phyloP scores from a whole-genome alignment of 805 yeast species.

The Yamadazyma takamatsuzukensis region DNA sequence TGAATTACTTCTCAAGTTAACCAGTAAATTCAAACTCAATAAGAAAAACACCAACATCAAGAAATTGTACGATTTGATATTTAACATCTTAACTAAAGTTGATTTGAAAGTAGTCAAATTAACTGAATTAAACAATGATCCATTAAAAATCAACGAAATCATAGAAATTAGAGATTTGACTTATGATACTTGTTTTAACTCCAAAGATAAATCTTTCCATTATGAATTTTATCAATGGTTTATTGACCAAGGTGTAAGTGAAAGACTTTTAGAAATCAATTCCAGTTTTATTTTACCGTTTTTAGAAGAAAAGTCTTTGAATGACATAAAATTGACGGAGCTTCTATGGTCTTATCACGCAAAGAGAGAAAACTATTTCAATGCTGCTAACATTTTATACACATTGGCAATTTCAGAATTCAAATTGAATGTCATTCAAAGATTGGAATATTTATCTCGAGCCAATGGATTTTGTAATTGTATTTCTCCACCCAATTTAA shows the following conservation, averaged over 20 bases:
- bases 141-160: constrained; percentile 44
- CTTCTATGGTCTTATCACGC: constrained; percentile 87
- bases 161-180: constrained; percentile 65
- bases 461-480: constrained; percentile 93
- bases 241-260: constrained; percentile 70
- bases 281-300: constrained; percentile 79
- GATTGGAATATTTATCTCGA: constrained; percentile 85
- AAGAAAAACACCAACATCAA: constrained; percentile 12
- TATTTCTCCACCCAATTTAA: constrained; percentile 67
- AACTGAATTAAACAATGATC: constrained; percentile 31
- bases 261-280: constrained; percentile 70
- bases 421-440: constrained; percentile 58
- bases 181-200: constrained; percentile 68
- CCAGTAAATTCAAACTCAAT: constrained; percentile 43
- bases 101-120: constrained; percentile 59
- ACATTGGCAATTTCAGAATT: constrained; percentile 73
- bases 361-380: constrained; percentile 69
- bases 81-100: constrained; percentile 67
- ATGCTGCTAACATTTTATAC: constrained; percentile 78
- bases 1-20: constrained; percentile 69
- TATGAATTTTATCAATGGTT: constrained; percentile 93
- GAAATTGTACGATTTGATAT: constrained; percentile 65
- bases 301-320: constrained; percentile 61
- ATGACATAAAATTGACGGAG: constrained; percentile 71
- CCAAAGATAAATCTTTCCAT: constrained; percentile 83